phyloP scores from a whole-genome alignment of 1,284 basidiomycete genomes.

The Caloboletus inedulis region DNA sequence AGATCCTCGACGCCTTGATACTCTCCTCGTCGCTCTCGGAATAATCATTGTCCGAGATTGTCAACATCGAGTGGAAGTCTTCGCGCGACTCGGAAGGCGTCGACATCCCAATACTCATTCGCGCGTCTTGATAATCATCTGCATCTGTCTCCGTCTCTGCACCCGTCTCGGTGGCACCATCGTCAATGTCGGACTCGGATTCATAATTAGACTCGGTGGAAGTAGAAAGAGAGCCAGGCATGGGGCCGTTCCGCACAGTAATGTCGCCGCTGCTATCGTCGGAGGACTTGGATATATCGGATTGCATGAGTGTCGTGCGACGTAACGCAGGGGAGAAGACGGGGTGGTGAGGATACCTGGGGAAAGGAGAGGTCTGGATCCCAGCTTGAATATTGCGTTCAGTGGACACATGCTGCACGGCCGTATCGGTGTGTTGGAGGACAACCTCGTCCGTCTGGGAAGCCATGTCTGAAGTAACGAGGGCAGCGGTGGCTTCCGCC shows the following conservation, averaged over 20 bases:
- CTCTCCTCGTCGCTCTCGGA: slow-evolving; percentile 58
- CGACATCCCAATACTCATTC: slow-evolving; percentile 64
- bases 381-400: slow-evolving; percentile 35
- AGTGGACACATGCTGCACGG: slow-evolving; percentile 39
- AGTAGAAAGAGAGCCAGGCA: slow-evolving; percentile 34
- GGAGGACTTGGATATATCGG: slow-evolving; percentile 37
- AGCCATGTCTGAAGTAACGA: slow-evolving; percentile 38
- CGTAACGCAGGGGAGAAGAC: slow-evolving; percentile 31
- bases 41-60: slow-evolving; percentile 67
- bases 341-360: slow-evolving; percentile 4
- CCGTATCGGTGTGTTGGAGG: slow-evolving; percentile 34
- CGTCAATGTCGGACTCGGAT: slow-evolving; percentile 41
- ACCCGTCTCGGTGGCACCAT: slow-evolving; percentile 59
- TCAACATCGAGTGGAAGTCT: slow-evolving; percentile 75
- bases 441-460: slow-evolving; percentile 50
- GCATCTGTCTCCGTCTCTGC: slow-evolving; percentile 66
- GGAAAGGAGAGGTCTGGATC: slow-evolving; percentile 38
- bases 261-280: slow-evolving; percentile 45
- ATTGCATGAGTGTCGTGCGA: slow-evolving; percentile 48
- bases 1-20: slow-evolving; percentile 58
- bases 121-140: slow-evolving; percentile 82
- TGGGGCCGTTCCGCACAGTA: slow-evolving; percentile 33
- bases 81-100: slow-evolving; percentile 60
- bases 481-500: slow-evolving; percentile 22
- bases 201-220: slow-evolving; percentile 32